Evolutionary conservation across 1,284 basidiomycete genomes (phyloP).

Genomic region (Tetrapyrgos nigripes): DNA sequence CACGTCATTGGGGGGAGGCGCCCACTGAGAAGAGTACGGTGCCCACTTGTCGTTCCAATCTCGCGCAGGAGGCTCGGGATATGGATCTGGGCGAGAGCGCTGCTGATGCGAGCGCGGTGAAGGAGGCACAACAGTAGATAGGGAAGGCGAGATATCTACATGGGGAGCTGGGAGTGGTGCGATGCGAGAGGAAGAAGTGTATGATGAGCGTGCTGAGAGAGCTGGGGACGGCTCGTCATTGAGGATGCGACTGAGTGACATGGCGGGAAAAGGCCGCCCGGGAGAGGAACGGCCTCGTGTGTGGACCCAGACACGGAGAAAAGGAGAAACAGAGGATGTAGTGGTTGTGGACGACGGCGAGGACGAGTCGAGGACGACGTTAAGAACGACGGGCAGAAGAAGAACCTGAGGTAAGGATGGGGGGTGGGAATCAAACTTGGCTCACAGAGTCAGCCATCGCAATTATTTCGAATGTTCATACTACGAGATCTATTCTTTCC

Average conservation of each 20-base stretch:
- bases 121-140: slow-evolving; percentile 3
- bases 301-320: slow-evolving; percentile 15
- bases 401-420: not conserved
- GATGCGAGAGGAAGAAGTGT: slow-evolving; percentile 16
- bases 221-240: slow-evolving; percentile 64
- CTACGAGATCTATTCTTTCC: no score
- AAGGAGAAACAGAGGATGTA: not conserved
- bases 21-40: slow-evolving; percentile 3
- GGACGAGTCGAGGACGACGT: not conserved
- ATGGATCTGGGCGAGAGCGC: slow-evolving; percentile 9
- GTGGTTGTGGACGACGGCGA: not conserved
- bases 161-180: slow-evolving; percentile 2
- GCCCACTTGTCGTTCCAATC: slow-evolving; percentile 7
- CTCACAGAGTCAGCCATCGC: not conserved
- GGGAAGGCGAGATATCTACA: slow-evolving; percentile 11
- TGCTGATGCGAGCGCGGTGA: slow-evolving; percentile 3
- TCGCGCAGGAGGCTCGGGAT: slow-evolving; percentile 2
- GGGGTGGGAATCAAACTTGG: not conserved
- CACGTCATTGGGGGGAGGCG: not conserved
- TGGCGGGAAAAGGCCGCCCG: slow-evolving; percentile 30
- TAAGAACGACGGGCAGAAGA: not conserved
- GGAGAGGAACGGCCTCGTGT: slow-evolving; percentile 20
- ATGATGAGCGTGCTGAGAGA: slow-evolving; percentile 33
- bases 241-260: slow-evolving; percentile 79
- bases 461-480: slow-evolving; percentile 1